Conservation (phyloP, 2,329 filamentous ascomycete species). For the Celoporthe dispersa region DNA sequence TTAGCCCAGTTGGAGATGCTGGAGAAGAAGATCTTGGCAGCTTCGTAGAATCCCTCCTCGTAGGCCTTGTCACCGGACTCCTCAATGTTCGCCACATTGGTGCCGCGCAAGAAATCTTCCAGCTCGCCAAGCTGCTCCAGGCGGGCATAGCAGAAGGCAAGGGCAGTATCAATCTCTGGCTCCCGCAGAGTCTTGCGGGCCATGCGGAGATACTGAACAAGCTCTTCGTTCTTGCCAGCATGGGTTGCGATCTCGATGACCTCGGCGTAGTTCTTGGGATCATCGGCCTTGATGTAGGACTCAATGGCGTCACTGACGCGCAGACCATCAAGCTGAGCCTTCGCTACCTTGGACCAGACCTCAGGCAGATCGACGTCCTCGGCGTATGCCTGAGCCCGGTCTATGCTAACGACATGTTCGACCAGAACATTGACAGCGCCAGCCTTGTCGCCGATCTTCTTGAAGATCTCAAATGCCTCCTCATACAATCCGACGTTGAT, state of each 20-base stretch:
- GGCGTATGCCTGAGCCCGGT: slow-evolving; percentile 92
- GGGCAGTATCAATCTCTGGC: slow-evolving; percentile 87
- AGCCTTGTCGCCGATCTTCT: slow-evolving; percentile 90
- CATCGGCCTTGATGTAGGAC: slow-evolving; percentile 93
- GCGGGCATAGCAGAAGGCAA: slow-evolving; percentile 92
- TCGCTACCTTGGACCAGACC: slow-evolving; percentile 98
- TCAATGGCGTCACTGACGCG: slow-evolving; percentile 92
- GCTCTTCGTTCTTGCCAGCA: slow-evolving; percentile 95
- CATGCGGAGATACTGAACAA: slow-evolving; percentile 97
- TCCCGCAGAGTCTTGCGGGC: slow-evolving; percentile 95
- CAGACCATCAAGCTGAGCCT: slow-evolving; percentile 95
- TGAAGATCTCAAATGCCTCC: slow-evolving; percentile 97
- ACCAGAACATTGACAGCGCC: slow-evolving; percentile 91
- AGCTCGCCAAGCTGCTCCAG: slow-evolving; percentile 90
- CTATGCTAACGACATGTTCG: slow-evolving; percentile 96
- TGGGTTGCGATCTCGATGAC: slow-evolving; percentile 96
- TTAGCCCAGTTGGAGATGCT: slow-evolving; percentile 99
- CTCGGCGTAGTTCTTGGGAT: slow-evolving; percentile 91
- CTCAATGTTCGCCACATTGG: slow-evolving; percentile 95
- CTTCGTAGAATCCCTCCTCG: slow-evolving; percentile 89
- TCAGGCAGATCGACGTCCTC: slow-evolving; percentile 92
- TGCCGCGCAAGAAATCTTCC: slow-evolving; percentile 91
- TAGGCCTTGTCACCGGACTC: slow-evolving; percentile 98
- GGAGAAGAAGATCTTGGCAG: slow-evolving; percentile 97
- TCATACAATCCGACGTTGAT: slow-evolving; percentile 94